Conservation (phyloP, 345 rosid genomes). For the Camelina hispida region DNA sequence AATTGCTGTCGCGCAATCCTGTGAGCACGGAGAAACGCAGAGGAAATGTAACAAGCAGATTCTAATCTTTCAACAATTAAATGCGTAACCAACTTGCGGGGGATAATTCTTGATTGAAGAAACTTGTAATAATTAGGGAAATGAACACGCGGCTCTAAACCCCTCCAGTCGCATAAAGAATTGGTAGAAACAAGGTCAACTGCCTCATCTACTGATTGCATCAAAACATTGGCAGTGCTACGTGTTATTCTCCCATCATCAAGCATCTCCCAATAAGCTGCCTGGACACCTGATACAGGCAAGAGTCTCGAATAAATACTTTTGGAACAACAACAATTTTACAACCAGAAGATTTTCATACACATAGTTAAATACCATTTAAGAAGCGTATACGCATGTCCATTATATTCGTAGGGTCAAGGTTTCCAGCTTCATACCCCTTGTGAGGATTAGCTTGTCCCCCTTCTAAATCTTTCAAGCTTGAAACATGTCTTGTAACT, state of each 20-base stretch:
- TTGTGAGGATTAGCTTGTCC: constrained; percentile 52
- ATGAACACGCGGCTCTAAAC: constrained; percentile 62
- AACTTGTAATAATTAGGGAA: constrained; percentile 74
- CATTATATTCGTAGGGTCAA: constrained; percentile 60
- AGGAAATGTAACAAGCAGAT: constrained; percentile 82
- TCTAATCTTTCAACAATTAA: constrained; percentile 83
- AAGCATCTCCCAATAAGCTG: constrained; percentile 96
- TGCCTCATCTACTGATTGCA: constrained; percentile 92
- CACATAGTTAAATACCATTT: constrained; percentile 59
- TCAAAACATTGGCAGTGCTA: constrained; percentile 67
- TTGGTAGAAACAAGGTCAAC: constrained; percentile 64
- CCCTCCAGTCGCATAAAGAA: constrained; percentile 87
- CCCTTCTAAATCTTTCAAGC: constrained; percentile 65
- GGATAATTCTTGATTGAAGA: constrained; percentile 63
- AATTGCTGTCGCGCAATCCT: constrained; percentile 72
- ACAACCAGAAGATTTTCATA: constrained; percentile 3
- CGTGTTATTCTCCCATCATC: constrained; percentile 88
- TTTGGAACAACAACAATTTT: constrained; percentile 12
- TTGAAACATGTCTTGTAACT: constrained; percentile 63
- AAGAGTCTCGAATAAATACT: constrained; percentile 15
- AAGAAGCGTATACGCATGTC: constrained; percentile 85
- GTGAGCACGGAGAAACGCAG: constrained; percentile 96
- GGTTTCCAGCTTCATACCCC: constrained; percentile 49
- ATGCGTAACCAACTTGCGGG: constrained; percentile 66
- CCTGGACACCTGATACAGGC: constrained; percentile 71